Evolutionary conservation across 345 rosid genomes (phyloP), one percentile per base, ranked within the genome.

Genomic region (Jatropha curcas): DNA sequence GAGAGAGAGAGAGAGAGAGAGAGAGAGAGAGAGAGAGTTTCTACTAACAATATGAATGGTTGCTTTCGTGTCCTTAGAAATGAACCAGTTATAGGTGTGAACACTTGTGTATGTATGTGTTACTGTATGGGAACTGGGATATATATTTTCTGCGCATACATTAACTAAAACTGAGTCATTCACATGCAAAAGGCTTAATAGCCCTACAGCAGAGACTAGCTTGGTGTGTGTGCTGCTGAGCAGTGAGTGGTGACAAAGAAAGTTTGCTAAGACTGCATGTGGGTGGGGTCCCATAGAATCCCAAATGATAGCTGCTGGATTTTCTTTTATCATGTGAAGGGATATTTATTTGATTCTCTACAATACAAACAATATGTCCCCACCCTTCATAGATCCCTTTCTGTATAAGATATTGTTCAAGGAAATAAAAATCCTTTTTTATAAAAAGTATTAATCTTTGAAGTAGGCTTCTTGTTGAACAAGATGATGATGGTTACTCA

Each of bases 131-230:
- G 45, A n/a, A n/a, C n/a, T n/a, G 45, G 13, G 45, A 7, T 41
- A 10, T 41, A 41, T 39, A 9, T 4, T 41, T 7, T 41, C 45
- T 39, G n/a, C n/a, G n/a, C n/a, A n/a, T n/a, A n/a, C n/a, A 39
- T 39, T 39, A 2, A 71, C 39, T 61, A 45, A 52, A n/a, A n/a
- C n/a, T n/a, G n/a, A n/a, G n/a, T n/a, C 10, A 25, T 50, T 71
- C 81, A 71, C 82, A 78, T 68, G 84, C 77, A 61, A 71, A 14
- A 19, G 27, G 39, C 35, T 30, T 4, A 48, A 20, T 57, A 70
- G 65, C 55, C 31, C 56, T 11, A 11, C 52, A 20, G 24, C 17
- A 17, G 51, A 27, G 50, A 60, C 34, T 39, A 30, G 65, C 20
- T 57, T 7, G 27, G 67, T 65, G 78, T 64, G 16, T 0, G 6